Evolutionary conservation across 2,329 filamentous ascomycete genomes (phyloP).

Genomic region (Bipolaris cookei): DNA sequence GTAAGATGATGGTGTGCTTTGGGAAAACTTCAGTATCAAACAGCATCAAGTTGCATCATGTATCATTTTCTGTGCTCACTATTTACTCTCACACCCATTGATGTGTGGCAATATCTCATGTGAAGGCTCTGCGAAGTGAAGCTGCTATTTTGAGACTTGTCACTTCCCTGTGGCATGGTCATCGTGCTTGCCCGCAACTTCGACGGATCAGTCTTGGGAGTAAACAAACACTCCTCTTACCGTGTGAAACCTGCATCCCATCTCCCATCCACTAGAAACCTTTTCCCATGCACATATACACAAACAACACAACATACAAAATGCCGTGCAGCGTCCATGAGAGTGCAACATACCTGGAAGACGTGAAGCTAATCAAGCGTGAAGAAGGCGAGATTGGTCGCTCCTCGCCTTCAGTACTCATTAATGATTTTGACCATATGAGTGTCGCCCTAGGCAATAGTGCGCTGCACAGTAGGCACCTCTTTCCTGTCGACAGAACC

Average conservation of each 20-base stretch:
- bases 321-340: neutral
- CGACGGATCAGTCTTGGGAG: neutral
- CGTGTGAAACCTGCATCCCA: neutral
- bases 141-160: neutral
- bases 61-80: neutral
- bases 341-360: neutral
- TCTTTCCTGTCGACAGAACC: neutral
- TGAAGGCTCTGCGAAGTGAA: neutral
- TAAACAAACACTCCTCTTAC: neutral
- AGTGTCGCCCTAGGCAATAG: neutral
- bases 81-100: neutral
- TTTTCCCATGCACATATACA: neutral
- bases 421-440: neutral
- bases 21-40: neutral
- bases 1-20: neutral
- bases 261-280: neutral
- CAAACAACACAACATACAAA: neutral
- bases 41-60: neutral
- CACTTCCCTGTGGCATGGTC: neutral
- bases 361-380: neutral
- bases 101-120: neutral
- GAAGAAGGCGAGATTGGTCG: constrained; percentile 5
- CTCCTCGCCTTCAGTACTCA: constrained; percentile 10
- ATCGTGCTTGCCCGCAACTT: neutral
- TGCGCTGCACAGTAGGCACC: constrained; percentile 8